These are phyloP conservation scores for Pestalotiopsis sp. DNA, from an alignment of 2,329 filamentous ascomycete genomes.

Conservation along the genomic window DNA sequence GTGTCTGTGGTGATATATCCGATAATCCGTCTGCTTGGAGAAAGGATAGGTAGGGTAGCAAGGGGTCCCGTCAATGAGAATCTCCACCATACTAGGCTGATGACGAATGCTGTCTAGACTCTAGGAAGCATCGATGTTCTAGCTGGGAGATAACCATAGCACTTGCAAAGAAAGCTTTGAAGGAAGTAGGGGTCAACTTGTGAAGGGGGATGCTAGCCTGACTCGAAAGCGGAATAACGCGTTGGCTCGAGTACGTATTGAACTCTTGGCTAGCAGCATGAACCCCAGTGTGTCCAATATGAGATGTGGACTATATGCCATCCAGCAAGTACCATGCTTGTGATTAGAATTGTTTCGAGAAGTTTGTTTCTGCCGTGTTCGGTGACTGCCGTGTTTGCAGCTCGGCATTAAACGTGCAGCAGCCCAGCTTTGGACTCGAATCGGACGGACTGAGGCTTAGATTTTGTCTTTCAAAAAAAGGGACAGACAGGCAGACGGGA, in stretches of 20 bases:
- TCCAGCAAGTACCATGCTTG: neutral
- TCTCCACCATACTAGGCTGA: neutral
- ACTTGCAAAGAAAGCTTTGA: neutral
- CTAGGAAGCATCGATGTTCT: neutral
- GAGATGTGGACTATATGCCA: neutral
- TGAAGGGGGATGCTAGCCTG: neutral
- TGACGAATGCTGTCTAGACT: conserved; percentile 8
- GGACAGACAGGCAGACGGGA: neutral
- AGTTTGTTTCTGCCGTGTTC: neutral
- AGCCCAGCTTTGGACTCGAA: neutral
- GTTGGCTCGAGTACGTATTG: neutral
- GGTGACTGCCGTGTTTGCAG: neutral
- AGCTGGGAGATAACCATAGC: neutral
- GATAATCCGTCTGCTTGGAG: neutral
- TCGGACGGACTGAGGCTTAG: neutral
- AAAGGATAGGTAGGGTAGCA: neutral
- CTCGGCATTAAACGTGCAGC: neutral
- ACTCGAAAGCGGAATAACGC: neutral
- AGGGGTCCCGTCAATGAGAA: neutral
- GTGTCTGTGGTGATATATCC: neutral
- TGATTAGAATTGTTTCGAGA: neutral
- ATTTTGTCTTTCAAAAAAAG: neutral
- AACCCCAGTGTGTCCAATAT: neutral
- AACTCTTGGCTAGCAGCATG: neutral
- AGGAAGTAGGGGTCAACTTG: neutral